A percentile compares a stretch with the other conserved stretches of the same genome.
Evolutionary conservation across 805 yeast genomes (phyloP).

Genomic region (Saturnispora mendoncae): DNA sequence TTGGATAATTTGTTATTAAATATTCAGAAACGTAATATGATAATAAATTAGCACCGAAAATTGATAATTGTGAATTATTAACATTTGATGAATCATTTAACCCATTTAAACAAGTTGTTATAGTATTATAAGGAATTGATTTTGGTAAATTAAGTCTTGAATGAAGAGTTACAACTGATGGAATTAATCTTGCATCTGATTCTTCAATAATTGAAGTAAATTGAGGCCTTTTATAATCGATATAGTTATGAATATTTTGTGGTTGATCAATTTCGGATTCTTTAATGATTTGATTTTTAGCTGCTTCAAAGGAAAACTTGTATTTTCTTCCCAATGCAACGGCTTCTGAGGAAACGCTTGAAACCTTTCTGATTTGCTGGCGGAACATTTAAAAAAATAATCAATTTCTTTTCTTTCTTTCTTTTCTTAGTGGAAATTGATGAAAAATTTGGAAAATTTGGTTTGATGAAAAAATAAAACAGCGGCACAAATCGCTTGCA

Average conservation of each 20-base stretch:
- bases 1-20: conserved; percentile 70
- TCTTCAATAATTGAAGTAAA: conserved; percentile 33
- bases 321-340: conserved; percentile 13
- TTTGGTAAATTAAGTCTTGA: conserved; percentile 61
- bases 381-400: conserved; percentile 9
- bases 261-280: conserved; percentile 15
- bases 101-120: conserved; percentile 68
- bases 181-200: conserved; percentile 47
- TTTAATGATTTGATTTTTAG: conserved; percentile 18
- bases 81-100: conserved; percentile 38
- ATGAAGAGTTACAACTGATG: conserved; percentile 72
- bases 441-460: not conserved
- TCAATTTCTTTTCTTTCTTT: not conserved
- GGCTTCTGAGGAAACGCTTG: conserved; percentile 1
- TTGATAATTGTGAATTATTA: conserved; percentile 69
- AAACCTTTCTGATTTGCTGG: conserved; percentile 11
- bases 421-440: not conserved
- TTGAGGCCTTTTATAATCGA: conserved; percentile 23
- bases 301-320: conserved; percentile 25
- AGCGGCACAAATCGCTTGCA: too few relatives aligned
- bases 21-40: conserved; percentile 69
- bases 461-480: too few relatives aligned
- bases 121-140: conserved; percentile 48
- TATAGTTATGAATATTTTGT: conserved; percentile 25
- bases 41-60: conserved; percentile 74